Evolutionary conservation across 805 yeast genomes (phyloP).

Genomic region (Ogataea haglerorum): DNA sequence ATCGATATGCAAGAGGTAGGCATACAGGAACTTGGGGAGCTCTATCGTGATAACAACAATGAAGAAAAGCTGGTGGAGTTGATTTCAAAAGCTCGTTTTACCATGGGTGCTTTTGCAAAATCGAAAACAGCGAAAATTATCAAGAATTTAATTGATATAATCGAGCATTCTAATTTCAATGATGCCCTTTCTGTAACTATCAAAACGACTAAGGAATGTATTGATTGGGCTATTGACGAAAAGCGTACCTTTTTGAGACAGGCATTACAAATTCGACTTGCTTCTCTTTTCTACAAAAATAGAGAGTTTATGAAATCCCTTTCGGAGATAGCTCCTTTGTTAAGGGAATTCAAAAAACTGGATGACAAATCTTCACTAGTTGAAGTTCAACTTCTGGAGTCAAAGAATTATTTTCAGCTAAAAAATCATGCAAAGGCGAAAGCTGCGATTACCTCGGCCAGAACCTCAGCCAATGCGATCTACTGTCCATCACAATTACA

Average conservation of each 20-base stretch:
- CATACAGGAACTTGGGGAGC: slow-evolving; percentile 69
- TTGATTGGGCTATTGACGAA: slow-evolving; percentile 81
- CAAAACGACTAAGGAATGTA: slow-evolving; percentile 67
- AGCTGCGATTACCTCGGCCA: slow-evolving; percentile 90
- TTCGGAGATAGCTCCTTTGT: slow-evolving; percentile 63
- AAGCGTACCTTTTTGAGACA: slow-evolving; percentile 88
- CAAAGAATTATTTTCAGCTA: slow-evolving; percentile 85
- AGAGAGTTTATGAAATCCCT: slow-evolving; percentile 65
- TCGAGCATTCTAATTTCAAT: slow-evolving; percentile 52
- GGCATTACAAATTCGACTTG: slow-evolving; percentile 77
- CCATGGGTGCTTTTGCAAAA: slow-evolving; percentile 77
- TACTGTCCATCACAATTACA: slow-evolving; percentile 92
- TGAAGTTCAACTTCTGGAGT: slow-evolving; percentile 90
- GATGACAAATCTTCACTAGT: slow-evolving; percentile 95
- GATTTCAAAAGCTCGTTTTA: slow-evolving; percentile 62
- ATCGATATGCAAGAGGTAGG: slow-evolving; percentile 63
- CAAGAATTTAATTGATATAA: slow-evolving; percentile 72
- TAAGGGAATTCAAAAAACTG: slow-evolving; percentile 83
- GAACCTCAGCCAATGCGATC: slow-evolving; percentile 96
- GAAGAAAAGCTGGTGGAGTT: slow-evolving; percentile 54
- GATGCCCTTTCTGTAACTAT: slow-evolving; percentile 68
- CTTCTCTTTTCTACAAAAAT: slow-evolving; percentile 69
- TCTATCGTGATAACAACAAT: slow-evolving; percentile 53
- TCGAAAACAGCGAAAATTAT: slow-evolving; percentile 93
- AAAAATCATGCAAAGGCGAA: slow-evolving; percentile 87